A percentile compares a stretch with the other conserved stretches of the same genome.
These are phyloP conservation scores for Fusarium fujikuroi DNA, from an alignment of 2,329 filamentous ascomycete genomes.

Conservation along the genomic window DNA sequence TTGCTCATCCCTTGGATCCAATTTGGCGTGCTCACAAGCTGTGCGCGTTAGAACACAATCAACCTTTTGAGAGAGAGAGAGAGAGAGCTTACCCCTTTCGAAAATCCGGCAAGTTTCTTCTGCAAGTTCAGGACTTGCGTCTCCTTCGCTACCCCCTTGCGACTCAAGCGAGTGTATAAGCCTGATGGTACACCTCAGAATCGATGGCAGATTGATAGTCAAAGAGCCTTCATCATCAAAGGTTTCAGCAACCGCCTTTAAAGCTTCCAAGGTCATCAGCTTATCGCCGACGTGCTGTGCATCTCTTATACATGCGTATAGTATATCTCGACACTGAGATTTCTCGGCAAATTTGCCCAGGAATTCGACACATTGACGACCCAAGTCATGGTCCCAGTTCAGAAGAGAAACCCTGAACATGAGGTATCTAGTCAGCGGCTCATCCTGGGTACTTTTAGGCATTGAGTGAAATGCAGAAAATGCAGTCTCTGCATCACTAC, in stretches of 20 bases:
- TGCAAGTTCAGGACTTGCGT: slow-evolving; percentile 35
- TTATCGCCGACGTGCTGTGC: slow-evolving; percentile 74
- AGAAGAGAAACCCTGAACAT: slow-evolving; percentile 78
- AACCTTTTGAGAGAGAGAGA: background rate
- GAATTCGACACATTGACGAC: slow-evolving; percentile 70
- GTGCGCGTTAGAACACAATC: slow-evolving; percentile 7
- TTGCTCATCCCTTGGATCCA: slow-evolving; percentile 51
- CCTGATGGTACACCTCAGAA: slow-evolving; percentile 63
- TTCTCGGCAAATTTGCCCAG: slow-evolving; percentile 65
- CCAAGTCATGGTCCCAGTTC: slow-evolving; percentile 65
- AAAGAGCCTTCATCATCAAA: slow-evolving; percentile 35
- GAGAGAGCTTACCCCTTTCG: slow-evolving; percentile 51
- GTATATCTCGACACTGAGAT: slow-evolving; percentile 64
- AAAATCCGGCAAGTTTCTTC: slow-evolving; percentile 66
- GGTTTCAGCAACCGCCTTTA: slow-evolving; percentile 49
- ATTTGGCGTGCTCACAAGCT: slow-evolving; percentile 47
- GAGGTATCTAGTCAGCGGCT: slow-evolving; percentile 76
- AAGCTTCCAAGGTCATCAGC: slow-evolving; percentile 59
- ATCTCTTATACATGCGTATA: slow-evolving; percentile 85
- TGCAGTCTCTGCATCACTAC: slow-evolving; percentile 42
- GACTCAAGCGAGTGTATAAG: slow-evolving; percentile 58
- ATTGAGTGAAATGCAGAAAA: slow-evolving; percentile 64
- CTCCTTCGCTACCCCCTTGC: slow-evolving; percentile 30
- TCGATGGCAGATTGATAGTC: slow-evolving; percentile 49
- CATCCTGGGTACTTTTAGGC: slow-evolving; percentile 65